These are phyloP conservation scores for Zygosaccharomyces pseudobailii DNA, from an alignment of 1,139 yeast genomes.

Conservation along the genomic window DNA sequence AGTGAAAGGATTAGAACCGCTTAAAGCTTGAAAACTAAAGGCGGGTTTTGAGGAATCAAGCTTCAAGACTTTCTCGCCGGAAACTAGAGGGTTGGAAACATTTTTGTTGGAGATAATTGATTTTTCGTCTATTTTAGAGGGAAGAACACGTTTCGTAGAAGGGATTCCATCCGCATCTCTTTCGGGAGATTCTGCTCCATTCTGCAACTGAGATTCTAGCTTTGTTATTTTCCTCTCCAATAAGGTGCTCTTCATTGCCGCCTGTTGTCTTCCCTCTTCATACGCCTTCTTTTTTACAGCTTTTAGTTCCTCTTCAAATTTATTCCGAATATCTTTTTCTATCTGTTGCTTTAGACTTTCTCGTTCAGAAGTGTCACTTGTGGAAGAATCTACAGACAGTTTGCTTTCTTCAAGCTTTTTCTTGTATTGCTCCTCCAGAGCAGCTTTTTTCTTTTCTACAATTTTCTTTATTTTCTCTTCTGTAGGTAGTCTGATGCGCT, in stretches of 20 bases:
- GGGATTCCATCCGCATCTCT: slow-evolving; percentile 2
- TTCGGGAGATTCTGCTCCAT: background rate
- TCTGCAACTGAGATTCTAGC: slow-evolving; percentile 21
- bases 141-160: background rate
- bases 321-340: slow-evolving; percentile 17
- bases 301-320: slow-evolving; percentile 29
- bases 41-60: slow-evolving; percentile 7
- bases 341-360: slow-evolving; percentile 17
- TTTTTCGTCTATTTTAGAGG: slow-evolving; percentile 12
- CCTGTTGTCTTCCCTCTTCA: slow-evolving; percentile 38
- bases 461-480: slow-evolving; percentile 30
- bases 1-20: slow-evolving; percentile 12
- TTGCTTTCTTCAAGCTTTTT: slow-evolving; percentile 19
- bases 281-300: slow-evolving; percentile 37
- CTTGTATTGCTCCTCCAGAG: slow-evolving; percentile 26
- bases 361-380: slow-evolving; percentile 5
- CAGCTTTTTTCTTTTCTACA: slow-evolving; percentile 22
- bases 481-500: slow-evolving; percentile 28
- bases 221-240: slow-evolving; percentile 29
- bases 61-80: slow-evolving; percentile 13
- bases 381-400: slow-evolving; percentile 7
- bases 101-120: background rate
- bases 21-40: slow-evolving; percentile 4
- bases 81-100: slow-evolving; percentile 2
- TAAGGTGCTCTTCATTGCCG: slow-evolving; percentile 33